Base-by-base conservation (phyloP, 441 rosid species). In the Hypseocharis bilobata region DNA sequence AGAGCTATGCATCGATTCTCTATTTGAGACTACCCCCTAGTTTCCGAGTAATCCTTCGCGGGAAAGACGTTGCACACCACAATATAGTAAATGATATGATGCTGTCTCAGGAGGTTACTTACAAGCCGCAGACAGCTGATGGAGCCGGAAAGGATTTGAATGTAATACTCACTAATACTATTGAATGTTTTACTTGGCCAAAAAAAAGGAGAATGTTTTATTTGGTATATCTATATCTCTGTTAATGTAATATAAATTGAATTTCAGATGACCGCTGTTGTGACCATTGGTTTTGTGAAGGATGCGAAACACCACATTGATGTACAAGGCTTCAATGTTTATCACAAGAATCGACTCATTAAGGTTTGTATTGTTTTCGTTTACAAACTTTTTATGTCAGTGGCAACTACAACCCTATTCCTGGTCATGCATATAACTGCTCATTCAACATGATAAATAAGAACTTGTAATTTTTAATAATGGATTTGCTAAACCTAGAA, bases 311-410 rank as follows among this genome's bases (percentile, higher is more conserved):
- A 70, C 75, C 98, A 93, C 69, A 73, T 93, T 54, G 97, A 90
- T 79, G 87, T 90, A 75, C 98, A 93, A 65, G 98, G 98, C 55
- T 93, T 93, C 80, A 88, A 88, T 77, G 97, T 93, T 47, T 90
- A 93, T 80, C 96, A 92, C 80, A 89, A 92, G 80, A 89, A 92
- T 74, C 85, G 98, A 34, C 92, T 92, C 30, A 88, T 92, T 65
- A 93, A 90, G 97, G 98, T 92, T 69, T 65, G 70, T 57, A 29
- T n/a, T 66, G 13, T 52, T 49, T 27, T 22, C 27, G 45, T 8
- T 42, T 40, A 38, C 29, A 34, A 36, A 17, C 27, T 47, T n/a
- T 29, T 27, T 23, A 23, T 28, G 10, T 44, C n/a, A 5, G 34
- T 44, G 45, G 64, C 44, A n/a, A 19, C 25, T 29, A 19, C 7